Conservation (phyloP, 2,329 filamentous ascomycete species). For the Penicillium sp. region DNA sequence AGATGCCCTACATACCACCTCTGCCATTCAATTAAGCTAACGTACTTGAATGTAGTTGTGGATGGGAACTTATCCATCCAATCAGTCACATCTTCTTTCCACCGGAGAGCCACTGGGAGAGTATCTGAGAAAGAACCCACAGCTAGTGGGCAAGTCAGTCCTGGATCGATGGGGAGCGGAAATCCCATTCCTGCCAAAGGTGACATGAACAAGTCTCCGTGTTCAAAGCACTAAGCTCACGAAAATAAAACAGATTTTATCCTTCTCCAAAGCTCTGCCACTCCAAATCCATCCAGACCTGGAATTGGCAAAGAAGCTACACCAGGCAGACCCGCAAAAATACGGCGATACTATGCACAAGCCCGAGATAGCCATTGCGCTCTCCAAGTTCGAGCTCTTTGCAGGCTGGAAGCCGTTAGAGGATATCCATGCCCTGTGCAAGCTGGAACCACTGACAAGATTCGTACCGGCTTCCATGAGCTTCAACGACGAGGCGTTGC, state of each 20-base stretch:
- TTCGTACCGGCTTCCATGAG: constrained; percentile 53
- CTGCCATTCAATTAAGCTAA: background rate
- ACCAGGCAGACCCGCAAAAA: constrained; percentile 62
- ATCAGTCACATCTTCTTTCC: constrained; percentile 64
- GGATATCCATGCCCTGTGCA: constrained; percentile 61
- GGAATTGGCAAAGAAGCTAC: constrained; percentile 63
- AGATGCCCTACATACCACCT: background rate
- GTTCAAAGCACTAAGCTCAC: no score
- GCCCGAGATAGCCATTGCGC: constrained; percentile 73
- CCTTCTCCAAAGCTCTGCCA: constrained; percentile 72
- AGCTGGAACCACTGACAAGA: constrained; percentile 53
- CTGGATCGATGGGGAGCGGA: constrained; percentile 63
- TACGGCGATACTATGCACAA: constrained; percentile 77
- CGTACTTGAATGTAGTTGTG: constrained; percentile 53
- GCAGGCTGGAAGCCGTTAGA: constrained; percentile 69
- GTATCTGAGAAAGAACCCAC: constrained; percentile 63
- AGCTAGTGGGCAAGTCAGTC: constrained; percentile 64
- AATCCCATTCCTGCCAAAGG: constrained; percentile 71
- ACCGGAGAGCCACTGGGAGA: constrained; percentile 66
- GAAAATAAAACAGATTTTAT: constrained; percentile 56
- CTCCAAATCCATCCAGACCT: constrained; percentile 76
- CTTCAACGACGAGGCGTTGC: constrained; percentile 61
- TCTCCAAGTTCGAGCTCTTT: constrained; percentile 73
- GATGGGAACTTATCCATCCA: constrained; percentile 75
- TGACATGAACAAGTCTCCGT: no score